Evolutionary conservation across 805 yeast genomes (phyloP), one percentile per base, ranked within the genome.

Genomic region (Kodamaea hsintzibuensis): DNA sequence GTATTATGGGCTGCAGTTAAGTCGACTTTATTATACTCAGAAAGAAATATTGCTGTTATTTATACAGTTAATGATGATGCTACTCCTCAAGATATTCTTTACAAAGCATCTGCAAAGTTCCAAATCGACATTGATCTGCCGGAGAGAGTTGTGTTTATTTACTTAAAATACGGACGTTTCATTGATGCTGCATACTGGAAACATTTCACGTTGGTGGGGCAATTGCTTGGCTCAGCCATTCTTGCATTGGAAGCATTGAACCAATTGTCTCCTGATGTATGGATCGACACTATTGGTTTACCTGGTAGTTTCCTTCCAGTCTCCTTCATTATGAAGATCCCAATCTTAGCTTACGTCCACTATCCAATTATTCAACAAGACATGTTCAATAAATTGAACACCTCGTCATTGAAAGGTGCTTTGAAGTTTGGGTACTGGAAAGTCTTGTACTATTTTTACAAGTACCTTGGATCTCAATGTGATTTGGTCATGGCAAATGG

Each of bases 1-100:
- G 99, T 95, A 0, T 74, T 95, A 42, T 95, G 99, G 99, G 91
- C 89, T 52, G 97, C 97, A 0, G 89, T 93, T 6, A 80, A 82
- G 60, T 79, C 86, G 33, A 88, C 96, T 0, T 73, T 92, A 55
- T 59, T 68, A 8, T 70, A 74, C 18, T 76, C 79, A 56, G 70
- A 72, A 6, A 63, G 70, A 27, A 83, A 84, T 60, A 71, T 89
- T 7, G 88, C 81, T 1, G 85, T 82, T 1, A 75, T 95, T 7
- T 95, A 95, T 67, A 85, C 92, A 13, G 89, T 89, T 17, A 89
- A 85, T 62, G 58, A 55, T 4, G 83, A 82, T 55, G 74, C 75
- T 4, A 67, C 79, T 19, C 83, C 82, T 2, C 65, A 65, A 6
- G 69, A 73, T 3, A 83, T 88, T 27, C 62, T 88, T 30, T 63